Percentiles rank a stretch among this genome's conserved stretches.
phyloP scores from a whole-genome alignment of 345 rosid genomes.

The Eucalyptus pauciflora region DNA sequence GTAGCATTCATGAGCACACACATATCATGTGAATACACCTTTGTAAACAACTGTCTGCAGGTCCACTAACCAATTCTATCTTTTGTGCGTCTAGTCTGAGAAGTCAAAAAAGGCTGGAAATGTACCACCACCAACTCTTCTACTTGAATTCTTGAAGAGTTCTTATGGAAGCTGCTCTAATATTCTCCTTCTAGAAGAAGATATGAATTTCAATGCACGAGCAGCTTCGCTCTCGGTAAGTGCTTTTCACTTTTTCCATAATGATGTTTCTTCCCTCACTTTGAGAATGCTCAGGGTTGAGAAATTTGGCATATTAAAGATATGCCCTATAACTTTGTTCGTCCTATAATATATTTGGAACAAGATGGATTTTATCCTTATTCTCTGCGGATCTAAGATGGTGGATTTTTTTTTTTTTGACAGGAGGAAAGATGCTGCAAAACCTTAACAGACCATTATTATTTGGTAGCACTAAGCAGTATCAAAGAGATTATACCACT shows the following conservation, averaged over 20 bases:
- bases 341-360: neutral
- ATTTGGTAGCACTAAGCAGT: neutral
- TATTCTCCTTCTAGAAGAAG: constrained; percentile 56
- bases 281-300: neutral
- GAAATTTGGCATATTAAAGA: neutral
- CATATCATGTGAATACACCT: neutral
- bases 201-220: constrained; percentile 76
- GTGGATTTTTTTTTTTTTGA: neutral
- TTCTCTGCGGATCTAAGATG: neutral
- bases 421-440: neutral
- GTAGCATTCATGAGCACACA: neutral
- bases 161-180: constrained; percentile 39
- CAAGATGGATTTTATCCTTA: neutral
- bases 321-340: neutral
- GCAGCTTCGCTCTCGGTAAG: constrained; percentile 71
- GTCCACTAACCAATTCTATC: neutral
- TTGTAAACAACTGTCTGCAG: neutral
- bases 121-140: constrained; percentile 34
- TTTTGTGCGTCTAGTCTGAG: constrained; percentile 45
- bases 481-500: neutral
- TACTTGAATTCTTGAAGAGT: constrained; percentile 48
- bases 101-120: constrained; percentile 83
- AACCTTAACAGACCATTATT: neutral
- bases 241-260: neutral
- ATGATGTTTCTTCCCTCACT: neutral